These are phyloP conservation scores for Hydrangea macrophylla DNA, from an alignment of 148 eudicot genomes.

Conservation along the genomic window DNA sequence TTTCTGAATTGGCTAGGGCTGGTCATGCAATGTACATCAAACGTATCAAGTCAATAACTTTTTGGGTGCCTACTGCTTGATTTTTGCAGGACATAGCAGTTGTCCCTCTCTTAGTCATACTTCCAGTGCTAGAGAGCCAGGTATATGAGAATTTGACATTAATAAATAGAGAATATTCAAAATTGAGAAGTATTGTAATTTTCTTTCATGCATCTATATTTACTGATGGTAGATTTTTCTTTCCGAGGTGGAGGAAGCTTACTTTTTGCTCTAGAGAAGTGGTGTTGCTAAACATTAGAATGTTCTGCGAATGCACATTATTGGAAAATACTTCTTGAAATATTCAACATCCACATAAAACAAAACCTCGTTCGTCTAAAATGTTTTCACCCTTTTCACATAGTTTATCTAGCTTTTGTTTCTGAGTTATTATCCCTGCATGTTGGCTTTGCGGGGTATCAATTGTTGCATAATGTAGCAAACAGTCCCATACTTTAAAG, in stretches of 20 bases:
- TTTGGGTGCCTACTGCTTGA: slow-evolving; percentile 24
- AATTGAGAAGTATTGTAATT: background rate
- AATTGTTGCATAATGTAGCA: too few species aligned
- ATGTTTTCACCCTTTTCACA: background rate
- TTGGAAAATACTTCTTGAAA: too few species aligned
- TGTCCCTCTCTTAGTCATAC: slow-evolving; percentile 96
- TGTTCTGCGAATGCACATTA: background rate
- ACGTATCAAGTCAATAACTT: slow-evolving; percentile 19
- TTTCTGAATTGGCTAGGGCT: slow-evolving; percentile 9
- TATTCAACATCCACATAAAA: background rate
- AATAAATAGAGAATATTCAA: background rate
- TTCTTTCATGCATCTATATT: background rate
- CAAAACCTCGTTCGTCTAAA: background rate
- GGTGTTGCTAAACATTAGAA: background rate
- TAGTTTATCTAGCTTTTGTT: background rate
- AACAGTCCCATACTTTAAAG: too few species aligned
- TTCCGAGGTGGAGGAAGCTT: background rate
- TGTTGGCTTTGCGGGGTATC: too few species aligned
- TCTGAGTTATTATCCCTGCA: too few species aligned
- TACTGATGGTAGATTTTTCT: background rate
- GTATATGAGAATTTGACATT: slow-evolving; percentile 27
- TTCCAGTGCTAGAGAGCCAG: slow-evolving; percentile 97
- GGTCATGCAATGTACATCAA: slow-evolving; percentile 15
- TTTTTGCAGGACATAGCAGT: slow-evolving; percentile 96
- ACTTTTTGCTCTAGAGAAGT: background rate